Evolutionary conservation across 192 early-diverging fungal species (phyloP), one percentile per base, ranked within the genome.

Genomic region (Umbelopsis isabellina): DNA sequence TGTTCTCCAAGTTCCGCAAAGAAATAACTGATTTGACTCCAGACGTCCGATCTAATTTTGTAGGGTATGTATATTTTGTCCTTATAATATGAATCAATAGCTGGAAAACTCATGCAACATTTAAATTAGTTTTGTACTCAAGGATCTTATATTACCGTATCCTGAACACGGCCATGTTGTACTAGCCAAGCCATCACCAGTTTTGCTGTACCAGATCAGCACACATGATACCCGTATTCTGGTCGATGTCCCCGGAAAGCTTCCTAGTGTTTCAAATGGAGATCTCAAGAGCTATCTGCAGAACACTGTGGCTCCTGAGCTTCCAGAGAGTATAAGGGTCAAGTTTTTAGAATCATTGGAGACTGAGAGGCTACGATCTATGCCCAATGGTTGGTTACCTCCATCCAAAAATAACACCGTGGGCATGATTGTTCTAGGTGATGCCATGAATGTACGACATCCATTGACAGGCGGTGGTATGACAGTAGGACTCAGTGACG

Each of bases 361-460:
- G 58, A 86, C 87, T 0, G 82, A 89, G 21, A 81, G 91, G 12
- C 72, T 95, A 45, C 84, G 96, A 46, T 91, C 89, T 22, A 98
- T 98, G 88, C 94, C 93, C 46, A 96, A 93, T 85, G 88, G 85
- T 30, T 96, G 88, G 75, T 85, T 99, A n/a, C 94, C 95, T 13
- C 91, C 96, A 3, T 87, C 91, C 0, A 75, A 77, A n/a, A 94
- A 96, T 75, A 72, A 73, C n/a, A 69, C 79, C 9, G 74, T 83
- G 35, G 97, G 97, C 6, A 78, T 96, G 8, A 84, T 98, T 48
- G 75, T 96, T 15, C 76, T 98, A 21, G 97, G 97, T 51, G 97
- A 99, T 83, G 94, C 97, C 2, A 90, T 94, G 79, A 99, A 99
- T 73, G 96, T 98, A 85, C 87, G 96, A 37, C 95, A 98, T 69